Base-by-base conservation (phyloP, 768 basidiomycete genomes). In the Suillus ampliporus region DNA sequence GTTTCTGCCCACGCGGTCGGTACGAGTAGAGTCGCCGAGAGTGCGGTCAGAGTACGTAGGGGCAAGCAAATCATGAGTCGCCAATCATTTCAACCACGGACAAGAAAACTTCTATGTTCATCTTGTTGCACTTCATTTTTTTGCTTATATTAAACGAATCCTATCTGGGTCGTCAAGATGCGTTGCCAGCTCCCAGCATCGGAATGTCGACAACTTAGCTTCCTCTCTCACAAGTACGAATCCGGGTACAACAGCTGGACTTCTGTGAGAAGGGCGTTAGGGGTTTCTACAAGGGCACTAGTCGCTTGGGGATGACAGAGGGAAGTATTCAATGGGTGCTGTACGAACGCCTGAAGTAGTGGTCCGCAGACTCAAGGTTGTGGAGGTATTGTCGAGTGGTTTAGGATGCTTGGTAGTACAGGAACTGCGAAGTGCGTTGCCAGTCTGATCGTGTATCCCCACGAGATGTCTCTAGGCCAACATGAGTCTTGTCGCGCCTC, bases 121-220 rank as follows among this genome's bases (percentile, higher is more conserved):
- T 74, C 87, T 99, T 28, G 64, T 81, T 1, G 92, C 97, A n/a
- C n/a, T n/a, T n/a, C n/a, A n/a, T n/a, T n/a, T n/a, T n/a, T n/a
- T n/a, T n/a, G n/a, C n/a, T n/a, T n/a, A n/a, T n/a, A n/a, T n/a
- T n/a, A n/a, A n/a, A n/a, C n/a, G 23, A 99, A 99, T 74, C 97
- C 97, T 0, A 97, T 99, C 31, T 99, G 97, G 97, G 97, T 99
- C 53, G 94, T 99, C 64, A 99, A 99, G 77, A 99, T 97, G 48
- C 89, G 97, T 8, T 70, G 99, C 59, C 97, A 99, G 72, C 86
- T 99, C 17, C 79, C 77, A 3, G 76, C 80, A n/a, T 72, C 72
- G 21, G 71, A 72, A 40, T 72, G 66, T 2, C 72, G 64, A 28
- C 65, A 67, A n/a, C n/a, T n/a, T n/a, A 2, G 57, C 62, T 17